A percentile compares a stretch with the other conserved stretches of the same genome.
Conservation (phyloP, 2,329 filamentous ascomycete species). For the Neopestalotiopsis clavispora region DNA sequence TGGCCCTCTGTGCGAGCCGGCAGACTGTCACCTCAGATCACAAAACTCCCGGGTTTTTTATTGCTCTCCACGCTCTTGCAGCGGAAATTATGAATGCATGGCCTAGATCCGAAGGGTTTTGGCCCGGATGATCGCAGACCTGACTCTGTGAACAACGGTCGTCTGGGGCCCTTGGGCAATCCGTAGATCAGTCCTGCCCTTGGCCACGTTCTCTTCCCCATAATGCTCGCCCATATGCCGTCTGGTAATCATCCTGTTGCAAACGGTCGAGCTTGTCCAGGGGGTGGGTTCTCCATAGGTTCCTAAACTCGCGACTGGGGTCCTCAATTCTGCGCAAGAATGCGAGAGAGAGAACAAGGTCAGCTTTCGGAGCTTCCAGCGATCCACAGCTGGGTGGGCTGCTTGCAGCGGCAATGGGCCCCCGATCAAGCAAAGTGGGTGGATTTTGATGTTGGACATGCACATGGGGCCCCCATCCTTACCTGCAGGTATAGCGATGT, state of each 20-base stretch:
- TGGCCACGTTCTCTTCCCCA: not conserved
- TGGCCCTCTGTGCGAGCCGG: not conserved
- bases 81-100: not conserved
- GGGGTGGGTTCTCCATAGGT: not conserved
- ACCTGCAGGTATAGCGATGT: not conserved
- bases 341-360: too few species aligned
- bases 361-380: not conserved
- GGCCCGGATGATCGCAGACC: not conserved
- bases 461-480: not conserved
- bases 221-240: not conserved
- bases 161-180: not conserved
- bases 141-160: not conserved
- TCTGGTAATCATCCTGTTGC: not conserved
- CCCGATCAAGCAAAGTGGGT: not conserved
- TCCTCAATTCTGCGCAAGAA: not conserved
- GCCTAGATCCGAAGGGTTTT: not conserved
- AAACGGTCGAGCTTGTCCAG: not conserved
- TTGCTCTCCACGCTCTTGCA: not conserved
- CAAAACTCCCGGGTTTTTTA: not conserved
- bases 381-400: not conserved
- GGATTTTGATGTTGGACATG: not conserved
- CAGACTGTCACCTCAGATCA: not conserved
- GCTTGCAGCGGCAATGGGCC: not conserved
- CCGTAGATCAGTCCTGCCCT: not conserved
- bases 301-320: not conserved